A percentile compares a stretch with the other conserved stretches of the same genome.
phyloP scores from a whole-genome alignment of 805 yeast species.

The Spencermartinsiella europaea region DNA sequence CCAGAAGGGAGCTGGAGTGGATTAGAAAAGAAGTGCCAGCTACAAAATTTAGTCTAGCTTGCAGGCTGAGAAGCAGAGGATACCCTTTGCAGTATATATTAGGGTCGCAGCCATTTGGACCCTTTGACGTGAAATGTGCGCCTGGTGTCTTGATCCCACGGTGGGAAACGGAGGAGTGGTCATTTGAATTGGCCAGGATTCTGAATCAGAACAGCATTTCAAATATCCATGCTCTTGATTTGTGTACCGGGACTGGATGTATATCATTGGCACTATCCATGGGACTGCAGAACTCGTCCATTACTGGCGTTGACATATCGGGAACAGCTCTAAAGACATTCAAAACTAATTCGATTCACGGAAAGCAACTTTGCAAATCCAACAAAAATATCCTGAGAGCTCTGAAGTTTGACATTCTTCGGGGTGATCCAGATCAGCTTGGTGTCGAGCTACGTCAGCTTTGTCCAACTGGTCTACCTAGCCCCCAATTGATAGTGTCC shows the following conservation, averaged over 20 bases:
- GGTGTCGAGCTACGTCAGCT: constrained; percentile 39
- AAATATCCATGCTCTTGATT: constrained; percentile 46
- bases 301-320: constrained; percentile 56
- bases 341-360: constrained; percentile 35
- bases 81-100: constrained; percentile 82
- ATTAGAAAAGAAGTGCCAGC: constrained; percentile 45
- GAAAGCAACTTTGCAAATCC: constrained; percentile 8
- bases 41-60: constrained; percentile 37
- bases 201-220: constrained; percentile 9
- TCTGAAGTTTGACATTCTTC: constrained; percentile 3
- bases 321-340: constrained; percentile 49
- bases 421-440: constrained; percentile 33
- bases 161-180: constrained; percentile 96
- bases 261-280: constrained; percentile 52
- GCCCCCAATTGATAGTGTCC: constrained; percentile 57
- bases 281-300: constrained; percentile 18
- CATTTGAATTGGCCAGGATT: constrained; percentile 36
- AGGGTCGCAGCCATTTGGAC: constrained; percentile 83
- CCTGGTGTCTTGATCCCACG: constrained; percentile 79
- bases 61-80: constrained; percentile 43
- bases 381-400: background rate
- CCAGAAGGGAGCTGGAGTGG: constrained; percentile 61
- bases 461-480: constrained; percentile 8
- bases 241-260: constrained; percentile 90
- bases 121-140: constrained; percentile 52